A percentile compares a stretch with the other conserved stretches of the same genome.
phyloP scores from a whole-genome alignment of 148 eudicot species.

The Agrostemma githago region DNA sequence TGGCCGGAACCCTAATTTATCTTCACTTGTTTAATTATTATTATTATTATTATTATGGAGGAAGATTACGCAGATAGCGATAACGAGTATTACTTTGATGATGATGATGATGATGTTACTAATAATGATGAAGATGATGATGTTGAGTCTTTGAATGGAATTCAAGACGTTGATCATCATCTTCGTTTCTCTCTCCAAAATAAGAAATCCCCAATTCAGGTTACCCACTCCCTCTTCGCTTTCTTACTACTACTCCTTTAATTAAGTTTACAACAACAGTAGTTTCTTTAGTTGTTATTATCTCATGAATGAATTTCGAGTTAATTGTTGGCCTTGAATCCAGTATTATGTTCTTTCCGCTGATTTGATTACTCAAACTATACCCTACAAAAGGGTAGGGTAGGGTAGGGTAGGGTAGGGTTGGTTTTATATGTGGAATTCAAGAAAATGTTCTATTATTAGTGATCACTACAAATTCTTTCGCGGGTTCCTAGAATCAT shows the following conservation, averaged over 20 bases:
- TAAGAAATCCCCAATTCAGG: slow-evolving; percentile 35
- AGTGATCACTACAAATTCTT: no score
- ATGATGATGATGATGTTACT: slow-evolving; percentile 13
- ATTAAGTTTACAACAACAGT: no score
- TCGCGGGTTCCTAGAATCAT: no score
- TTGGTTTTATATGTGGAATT: no score
- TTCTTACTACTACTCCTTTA: no score
- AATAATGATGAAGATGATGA: slow-evolving; percentile 23
- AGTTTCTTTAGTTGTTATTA: not conserved
- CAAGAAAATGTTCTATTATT: no score
- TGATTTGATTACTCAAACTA: no score
- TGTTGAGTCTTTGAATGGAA: slow-evolving; percentile 22
- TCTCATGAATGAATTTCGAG: not conserved
- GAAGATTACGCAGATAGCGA: slow-evolving; percentile 37
- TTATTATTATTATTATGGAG: slow-evolving; percentile 17
- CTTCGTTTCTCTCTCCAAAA: not conserved
- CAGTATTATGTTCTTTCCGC: no score
- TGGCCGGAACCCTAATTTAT: slow-evolving; percentile 3
- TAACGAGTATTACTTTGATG: slow-evolving; percentile 28
- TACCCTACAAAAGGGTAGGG: no score
- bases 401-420: no score
- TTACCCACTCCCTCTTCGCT: not conserved
- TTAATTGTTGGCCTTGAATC: no score
- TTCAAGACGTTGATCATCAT: slow-evolving; percentile 28
- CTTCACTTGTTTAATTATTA: not conserved